Evolutionary conservation across 345 rosid species (phyloP).

Genomic region (Physaria fendleri): DNA sequence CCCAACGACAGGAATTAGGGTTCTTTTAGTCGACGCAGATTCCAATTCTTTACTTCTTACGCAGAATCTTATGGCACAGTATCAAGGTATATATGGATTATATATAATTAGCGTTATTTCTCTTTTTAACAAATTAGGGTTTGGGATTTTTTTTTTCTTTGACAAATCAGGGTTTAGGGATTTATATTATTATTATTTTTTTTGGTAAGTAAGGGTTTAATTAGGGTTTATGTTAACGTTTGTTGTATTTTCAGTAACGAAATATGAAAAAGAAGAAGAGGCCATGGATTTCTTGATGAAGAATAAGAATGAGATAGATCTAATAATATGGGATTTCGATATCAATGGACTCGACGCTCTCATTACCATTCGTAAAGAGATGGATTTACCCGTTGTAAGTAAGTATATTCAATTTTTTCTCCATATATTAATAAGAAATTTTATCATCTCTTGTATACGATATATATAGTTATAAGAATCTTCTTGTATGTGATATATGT

Average conservation of each 20-base stretch:
- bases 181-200: background rate
- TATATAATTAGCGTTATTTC: background rate
- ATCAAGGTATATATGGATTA: conserved; percentile 11
- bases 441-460: background rate
- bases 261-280: conserved; percentile 1
- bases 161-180: background rate
- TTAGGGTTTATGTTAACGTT: background rate
- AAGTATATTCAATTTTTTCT: background rate
- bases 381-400: conserved; percentile 23
- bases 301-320: conserved; percentile 15
- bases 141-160: background rate
- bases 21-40: conserved; percentile 24
- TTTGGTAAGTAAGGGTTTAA: background rate
- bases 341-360: conserved; percentile 21
- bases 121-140: background rate
- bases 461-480: too few relatives aligned
- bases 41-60: background rate
- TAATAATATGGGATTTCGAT: conserved; percentile 23
- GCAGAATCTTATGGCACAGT: conserved; percentile 14
- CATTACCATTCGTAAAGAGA: background rate
- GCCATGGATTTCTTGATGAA: conserved; percentile 4
- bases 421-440: background rate
- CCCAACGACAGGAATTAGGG: background rate
- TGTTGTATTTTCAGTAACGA: conserved; percentile 11
- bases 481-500: background rate